Evolutionary conservation across 495 filamentous ascomycete genomes (phyloP).

Genomic region (Penicillium lagena): DNA sequence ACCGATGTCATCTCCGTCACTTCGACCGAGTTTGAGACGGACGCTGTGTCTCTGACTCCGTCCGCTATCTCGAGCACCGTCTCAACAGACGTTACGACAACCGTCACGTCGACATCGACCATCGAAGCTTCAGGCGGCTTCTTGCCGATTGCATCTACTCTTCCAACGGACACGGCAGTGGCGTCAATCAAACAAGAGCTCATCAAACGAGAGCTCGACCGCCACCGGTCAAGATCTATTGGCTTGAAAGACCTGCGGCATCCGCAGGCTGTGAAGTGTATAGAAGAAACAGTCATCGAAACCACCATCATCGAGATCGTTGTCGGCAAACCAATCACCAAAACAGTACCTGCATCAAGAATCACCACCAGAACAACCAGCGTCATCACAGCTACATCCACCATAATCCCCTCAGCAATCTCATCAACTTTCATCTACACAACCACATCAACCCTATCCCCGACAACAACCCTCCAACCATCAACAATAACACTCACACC

Average conservation of each 20-base stretch:
- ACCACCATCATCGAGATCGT: neutral
- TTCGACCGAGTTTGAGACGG: slow-evolving; percentile 2
- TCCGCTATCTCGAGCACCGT: neutral
- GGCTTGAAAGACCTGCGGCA: no score
- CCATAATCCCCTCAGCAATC: neutral
- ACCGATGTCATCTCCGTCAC: slow-evolving; percentile 5
- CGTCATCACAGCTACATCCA: neutral
- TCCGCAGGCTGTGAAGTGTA: no score
- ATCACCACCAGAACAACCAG: slow-evolving; percentile 3
- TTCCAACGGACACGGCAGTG: no score
- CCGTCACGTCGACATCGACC: neutral
- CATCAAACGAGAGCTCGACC: neutral
- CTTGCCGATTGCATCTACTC: no score
- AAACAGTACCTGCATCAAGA: neutral
- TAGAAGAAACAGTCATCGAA: no score
- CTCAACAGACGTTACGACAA: neutral
- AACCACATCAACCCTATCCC: neutral
- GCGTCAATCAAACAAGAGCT: no score
- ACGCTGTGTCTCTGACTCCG: neutral
- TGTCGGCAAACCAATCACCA: neutral
- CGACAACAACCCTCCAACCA: neutral
- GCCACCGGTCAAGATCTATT: no score
- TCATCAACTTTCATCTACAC: neutral
- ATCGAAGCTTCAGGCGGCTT: neutral
- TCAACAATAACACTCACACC: neutral